These are phyloP conservation scores for Deinandra increscens DNA, from an alignment of 129 eudicot genomes.

Conservation along the genomic window DNA sequence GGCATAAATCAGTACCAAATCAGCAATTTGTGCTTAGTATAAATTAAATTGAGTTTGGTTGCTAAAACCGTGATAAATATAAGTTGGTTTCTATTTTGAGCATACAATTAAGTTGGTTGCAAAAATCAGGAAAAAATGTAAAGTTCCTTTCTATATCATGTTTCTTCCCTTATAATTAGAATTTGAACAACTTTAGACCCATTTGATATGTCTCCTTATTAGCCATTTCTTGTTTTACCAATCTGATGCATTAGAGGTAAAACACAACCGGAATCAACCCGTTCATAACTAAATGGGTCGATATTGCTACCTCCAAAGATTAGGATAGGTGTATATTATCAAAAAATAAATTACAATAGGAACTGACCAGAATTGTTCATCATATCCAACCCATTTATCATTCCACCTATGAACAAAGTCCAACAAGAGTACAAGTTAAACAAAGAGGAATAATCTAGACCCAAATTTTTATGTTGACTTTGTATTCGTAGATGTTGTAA, in stretches of 20 bases:
- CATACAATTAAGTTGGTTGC: neutral
- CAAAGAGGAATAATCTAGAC: constrained; percentile 82
- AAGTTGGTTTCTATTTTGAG: neutral
- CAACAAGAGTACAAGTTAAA: constrained; percentile 90
- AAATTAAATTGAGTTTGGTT: neutral
- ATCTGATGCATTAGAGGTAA: neutral
- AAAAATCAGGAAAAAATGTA: neutral
- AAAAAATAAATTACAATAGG: neutral
- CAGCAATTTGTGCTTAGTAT: neutral
- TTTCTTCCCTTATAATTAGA: neutral
- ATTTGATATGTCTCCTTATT: neutral
- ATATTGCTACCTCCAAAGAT: constrained; percentile 4
- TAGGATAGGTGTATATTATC: neutral
- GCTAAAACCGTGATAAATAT: neutral
- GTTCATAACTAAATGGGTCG: neutral
- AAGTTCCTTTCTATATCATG: neutral
- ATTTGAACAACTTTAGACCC: neutral
- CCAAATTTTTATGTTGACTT: constrained; percentile 87
- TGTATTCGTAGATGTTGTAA: constrained; percentile 38
- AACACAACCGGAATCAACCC: neutral
- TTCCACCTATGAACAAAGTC: constrained; percentile 99
- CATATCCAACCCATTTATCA: constrained; percentile 97
- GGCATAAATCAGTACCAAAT: neutral
- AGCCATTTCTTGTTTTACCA: neutral
- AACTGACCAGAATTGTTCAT: constrained; percentile 88